Conservation (phyloP, 441 rosid genomes). For the Erodium texanum region DNA sequence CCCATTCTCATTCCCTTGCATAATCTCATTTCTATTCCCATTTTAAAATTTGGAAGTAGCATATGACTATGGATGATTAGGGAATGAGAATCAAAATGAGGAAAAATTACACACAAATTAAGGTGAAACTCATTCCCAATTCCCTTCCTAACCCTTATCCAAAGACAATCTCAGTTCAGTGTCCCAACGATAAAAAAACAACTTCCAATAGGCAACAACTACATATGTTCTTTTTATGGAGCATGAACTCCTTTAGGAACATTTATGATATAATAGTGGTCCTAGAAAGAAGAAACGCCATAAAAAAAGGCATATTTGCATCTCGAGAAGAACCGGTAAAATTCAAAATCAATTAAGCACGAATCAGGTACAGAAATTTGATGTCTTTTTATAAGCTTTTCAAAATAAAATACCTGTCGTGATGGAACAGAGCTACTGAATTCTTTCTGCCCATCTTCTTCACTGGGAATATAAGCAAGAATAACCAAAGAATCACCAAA, state of each 20-base stretch:
- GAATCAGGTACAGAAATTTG: not conserved
- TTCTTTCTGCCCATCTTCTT: conserved; percentile 77
- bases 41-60: not conserved
- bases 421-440: conserved; percentile 58
- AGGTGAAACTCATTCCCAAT: not conserved
- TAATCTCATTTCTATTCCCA: not conserved
- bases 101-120: not conserved
- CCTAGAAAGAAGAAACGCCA: not conserved
- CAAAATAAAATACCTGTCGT: conserved; percentile 61
- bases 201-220: not conserved
- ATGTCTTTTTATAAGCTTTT: not conserved
- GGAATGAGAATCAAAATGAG: not conserved
- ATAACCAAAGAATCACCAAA: conserved; percentile 97
- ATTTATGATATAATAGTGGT: not conserved
- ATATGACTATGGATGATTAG: not conserved
- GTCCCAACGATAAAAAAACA: not conserved
- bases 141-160: not conserved
- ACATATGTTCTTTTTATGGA: not conserved
- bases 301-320: not conserved
- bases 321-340: not conserved
- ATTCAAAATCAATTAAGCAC: conserved; percentile 3
- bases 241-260: not conserved
- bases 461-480: conserved; percentile 83
- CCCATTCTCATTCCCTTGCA: not conserved
- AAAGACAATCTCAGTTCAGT: not conserved